These are phyloP conservation scores for Capronia epimyces DNA, from an alignment of 2,329 filamentous ascomycete species.

Conservation along the genomic window DNA sequence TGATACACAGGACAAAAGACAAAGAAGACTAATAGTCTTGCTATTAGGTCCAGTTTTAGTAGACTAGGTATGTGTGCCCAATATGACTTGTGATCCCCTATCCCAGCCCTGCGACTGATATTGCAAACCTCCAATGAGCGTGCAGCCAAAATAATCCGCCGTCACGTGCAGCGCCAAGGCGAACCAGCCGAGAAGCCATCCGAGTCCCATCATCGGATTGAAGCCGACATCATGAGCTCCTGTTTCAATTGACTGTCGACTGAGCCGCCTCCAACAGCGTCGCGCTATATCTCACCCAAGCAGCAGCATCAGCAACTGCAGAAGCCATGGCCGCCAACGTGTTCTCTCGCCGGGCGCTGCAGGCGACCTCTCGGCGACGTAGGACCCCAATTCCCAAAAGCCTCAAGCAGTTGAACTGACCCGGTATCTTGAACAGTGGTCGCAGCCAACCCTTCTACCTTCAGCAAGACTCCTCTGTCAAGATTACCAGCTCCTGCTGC, in stretches of 20 bases:
- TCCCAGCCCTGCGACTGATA: no score
- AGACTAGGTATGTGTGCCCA: no score
- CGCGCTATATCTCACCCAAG: not conserved
- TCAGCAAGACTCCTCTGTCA: slow-evolving; percentile 38
- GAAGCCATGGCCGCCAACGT: slow-evolving; percentile 34
- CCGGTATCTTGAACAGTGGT: slow-evolving; percentile 35
- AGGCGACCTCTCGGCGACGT: slow-evolving; percentile 47
- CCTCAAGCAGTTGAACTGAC: slow-evolving; percentile 2
- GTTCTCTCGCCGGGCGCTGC: slow-evolving; percentile 45
- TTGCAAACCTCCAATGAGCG: not conserved
- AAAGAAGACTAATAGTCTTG: no score
- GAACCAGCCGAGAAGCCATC: slow-evolving; percentile 14
- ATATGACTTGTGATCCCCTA: no score
- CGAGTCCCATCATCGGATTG: no score
- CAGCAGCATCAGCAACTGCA: slow-evolving; percentile 1
- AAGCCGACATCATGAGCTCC: slow-evolving; percentile 6
- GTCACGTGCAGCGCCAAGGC: slow-evolving; percentile 18
- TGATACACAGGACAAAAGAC: no score
- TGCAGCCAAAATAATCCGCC: slow-evolving; percentile 2
- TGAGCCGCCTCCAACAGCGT: not conserved
- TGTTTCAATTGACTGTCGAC: not conserved
- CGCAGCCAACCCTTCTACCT: slow-evolving; percentile 41
- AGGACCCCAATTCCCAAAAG: slow-evolving; percentile 28
- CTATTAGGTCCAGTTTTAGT: no score
- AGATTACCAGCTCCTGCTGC: slow-evolving; percentile 42